Conservation (phyloP, 106 monocot species). For the Dioscorea zingiberensis region DNA sequence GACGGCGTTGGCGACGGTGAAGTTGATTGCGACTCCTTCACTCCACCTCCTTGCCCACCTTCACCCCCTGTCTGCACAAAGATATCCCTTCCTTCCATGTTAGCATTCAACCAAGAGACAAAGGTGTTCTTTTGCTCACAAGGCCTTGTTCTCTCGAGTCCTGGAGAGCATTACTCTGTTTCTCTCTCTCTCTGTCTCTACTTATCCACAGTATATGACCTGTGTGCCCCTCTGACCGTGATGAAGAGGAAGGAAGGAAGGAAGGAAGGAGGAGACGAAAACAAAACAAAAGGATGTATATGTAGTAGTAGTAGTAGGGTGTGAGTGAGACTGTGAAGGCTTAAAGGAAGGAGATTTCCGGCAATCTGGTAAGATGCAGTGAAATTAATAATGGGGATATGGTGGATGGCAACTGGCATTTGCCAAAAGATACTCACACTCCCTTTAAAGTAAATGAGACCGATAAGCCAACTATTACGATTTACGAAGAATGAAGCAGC, state of each 20-base stretch:
- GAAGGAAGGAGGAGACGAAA: background rate
- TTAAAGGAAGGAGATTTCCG: background rate
- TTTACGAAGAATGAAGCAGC: background rate
- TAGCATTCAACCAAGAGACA: constrained; percentile 1
- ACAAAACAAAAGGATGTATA: background rate
- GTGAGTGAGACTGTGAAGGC: background rate
- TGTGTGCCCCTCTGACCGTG: background rate
- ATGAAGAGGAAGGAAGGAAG: too few relatives aligned
- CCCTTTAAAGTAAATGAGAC: background rate
- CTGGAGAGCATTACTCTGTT: background rate
- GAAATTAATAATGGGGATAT: constrained; percentile 8
- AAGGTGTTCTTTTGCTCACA: background rate
- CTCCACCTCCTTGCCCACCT: constrained; percentile 4
- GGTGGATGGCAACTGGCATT: constrained; percentile 13
- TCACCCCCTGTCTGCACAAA: constrained; percentile 4
- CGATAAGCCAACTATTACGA: background rate
- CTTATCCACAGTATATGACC: background rate
- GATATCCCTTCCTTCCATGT: constrained; percentile 31
- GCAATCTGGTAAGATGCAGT: background rate
- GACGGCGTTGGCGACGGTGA: constrained; percentile 26
- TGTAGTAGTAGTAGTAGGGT: background rate
- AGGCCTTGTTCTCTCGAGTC: background rate
- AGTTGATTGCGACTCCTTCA: background rate
- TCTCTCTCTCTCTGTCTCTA: too few relatives aligned
- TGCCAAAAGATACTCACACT: background rate